These are phyloP conservation scores for Triticum urartu DNA, from an alignment of 176 grass and related monocot species.

Conservation along the genomic window DNA sequence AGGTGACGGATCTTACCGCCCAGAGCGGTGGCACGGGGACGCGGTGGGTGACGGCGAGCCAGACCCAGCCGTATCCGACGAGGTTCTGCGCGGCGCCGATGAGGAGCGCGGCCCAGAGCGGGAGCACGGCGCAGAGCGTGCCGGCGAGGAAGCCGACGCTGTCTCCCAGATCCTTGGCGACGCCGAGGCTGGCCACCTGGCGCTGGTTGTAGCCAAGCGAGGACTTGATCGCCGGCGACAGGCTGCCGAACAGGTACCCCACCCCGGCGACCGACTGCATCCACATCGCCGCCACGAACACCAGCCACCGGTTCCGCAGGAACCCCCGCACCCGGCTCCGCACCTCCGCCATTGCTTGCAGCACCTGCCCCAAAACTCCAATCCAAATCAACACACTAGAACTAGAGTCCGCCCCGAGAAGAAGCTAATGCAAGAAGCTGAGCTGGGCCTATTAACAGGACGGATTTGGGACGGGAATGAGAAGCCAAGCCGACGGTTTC, in stretches of 20 bases:
- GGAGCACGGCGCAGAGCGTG: conserved; percentile 66
- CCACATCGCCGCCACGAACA: conserved; percentile 98
- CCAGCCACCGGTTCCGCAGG: conserved; percentile 76
- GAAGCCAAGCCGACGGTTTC: neutral
- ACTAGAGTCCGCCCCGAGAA: neutral
- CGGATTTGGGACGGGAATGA: neutral
- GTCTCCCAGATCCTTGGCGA: conserved; percentile 92
- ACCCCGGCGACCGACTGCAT: conserved; percentile 83
- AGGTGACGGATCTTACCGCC: conserved; percentile 56
- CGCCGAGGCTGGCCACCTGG: conserved; percentile 76
- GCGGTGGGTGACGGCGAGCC: conserved; percentile 60
- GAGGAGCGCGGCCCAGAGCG: conserved; percentile 85
- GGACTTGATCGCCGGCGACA: conserved; percentile 84
- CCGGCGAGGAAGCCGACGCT: conserved; percentile 87
- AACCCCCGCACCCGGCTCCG: conserved; percentile 42
- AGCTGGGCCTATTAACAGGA: neutral
- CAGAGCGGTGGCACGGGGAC: conserved; percentile 66
- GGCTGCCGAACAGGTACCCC: conserved; percentile 89
- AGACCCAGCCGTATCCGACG: conserved; percentile 81
- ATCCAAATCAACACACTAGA: neutral
- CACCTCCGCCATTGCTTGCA: conserved; percentile 35
- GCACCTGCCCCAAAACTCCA: neutral
- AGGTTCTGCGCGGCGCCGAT: conserved; percentile 81
- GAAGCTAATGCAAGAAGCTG: neutral
- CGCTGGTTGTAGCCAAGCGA: conserved; percentile 86